Percentiles rank a stretch among this genome's conserved stretches.
These are phyloP conservation scores for Apiospora rasikravindrae DNA, from an alignment of 2,329 filamentous ascomycete species.

Conservation along the genomic window DNA sequence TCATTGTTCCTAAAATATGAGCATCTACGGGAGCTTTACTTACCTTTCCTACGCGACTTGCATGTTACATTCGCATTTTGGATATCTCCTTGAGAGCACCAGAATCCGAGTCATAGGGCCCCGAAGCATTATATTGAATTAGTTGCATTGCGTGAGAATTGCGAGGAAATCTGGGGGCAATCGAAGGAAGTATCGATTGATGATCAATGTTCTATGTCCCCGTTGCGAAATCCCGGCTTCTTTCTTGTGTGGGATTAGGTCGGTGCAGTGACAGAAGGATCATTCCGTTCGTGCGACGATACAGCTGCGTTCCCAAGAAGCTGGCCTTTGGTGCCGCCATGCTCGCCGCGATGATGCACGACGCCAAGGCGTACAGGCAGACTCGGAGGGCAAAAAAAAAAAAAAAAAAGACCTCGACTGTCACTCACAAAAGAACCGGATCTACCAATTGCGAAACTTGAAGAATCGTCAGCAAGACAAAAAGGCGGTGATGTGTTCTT, in stretches of 20 bases:
- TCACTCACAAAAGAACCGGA: neutral
- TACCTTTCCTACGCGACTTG: no score
- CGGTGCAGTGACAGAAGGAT: conserved; percentile 22
- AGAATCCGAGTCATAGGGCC: no score
- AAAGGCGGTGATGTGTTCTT: neutral
- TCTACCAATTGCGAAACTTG: neutral
- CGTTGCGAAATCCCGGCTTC: neutral
- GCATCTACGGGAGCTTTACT: no score
- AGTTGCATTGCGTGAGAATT: no score
- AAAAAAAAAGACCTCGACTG: accelerated
- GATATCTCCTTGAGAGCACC: no score
- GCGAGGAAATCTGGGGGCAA: no score
- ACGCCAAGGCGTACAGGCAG: conserved; percentile 71
- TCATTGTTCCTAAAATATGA: neutral
- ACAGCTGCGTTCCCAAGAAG: conserved; percentile 86
- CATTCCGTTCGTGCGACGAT: conserved; percentile 6
- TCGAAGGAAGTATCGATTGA: neutral
- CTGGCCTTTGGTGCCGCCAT: conserved; percentile 84
- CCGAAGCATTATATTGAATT: no score
- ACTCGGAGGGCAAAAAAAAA: no score
- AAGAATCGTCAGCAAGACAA: neutral
- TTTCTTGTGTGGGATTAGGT: no score
- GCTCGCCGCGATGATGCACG: conserved; percentile 78
- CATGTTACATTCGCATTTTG: no score
- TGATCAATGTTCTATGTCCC: neutral